Base-by-base conservation (phyloP, 129 eudicot species). In the Chrysanthemum makinoi region DNA sequence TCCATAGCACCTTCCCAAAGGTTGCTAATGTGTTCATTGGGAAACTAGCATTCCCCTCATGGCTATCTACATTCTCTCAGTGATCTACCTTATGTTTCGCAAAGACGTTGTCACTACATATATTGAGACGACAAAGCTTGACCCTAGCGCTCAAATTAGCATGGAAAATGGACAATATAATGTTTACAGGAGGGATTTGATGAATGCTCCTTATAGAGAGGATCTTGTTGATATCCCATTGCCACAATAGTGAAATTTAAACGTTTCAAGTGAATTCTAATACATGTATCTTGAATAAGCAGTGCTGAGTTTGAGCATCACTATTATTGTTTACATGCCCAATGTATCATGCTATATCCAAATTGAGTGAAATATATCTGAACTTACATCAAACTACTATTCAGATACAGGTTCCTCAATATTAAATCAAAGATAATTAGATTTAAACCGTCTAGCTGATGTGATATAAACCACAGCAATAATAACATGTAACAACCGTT, bases 171-270 rank as follows among this genome's bases (percentile, higher is more conserved):
- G 85, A 19, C 57, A 54, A 50, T 54, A 43, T 12, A 67, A 17
- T 56, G 54, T 1, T 7, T 54, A 19, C 35, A 69, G 22, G 66
- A 54, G 55, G 15, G 82, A 71, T 10, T 4, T 68, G 64, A 66
- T 28, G 3, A 65, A 22, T 55, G 80, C 65, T 59, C 88, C 81
- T 19, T 73, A 75, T 30, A 69, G 92, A 69, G 88, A 83, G 75
- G 86, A 83, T 73, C 82, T 83, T 63, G 82, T 86, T 17, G 75
- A 83, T 69, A 81, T 86, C 61, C 88, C 88, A 52, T 73, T 86
- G 58, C 92, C 88, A 15, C 58, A 72, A 17, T 86, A 73, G 72
- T 33, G 66, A 14, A 60, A 15, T 48, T 61, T 5, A 13, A 43
- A 35, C 24, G 11, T 53, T 53, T 35, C 56, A 12, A 52, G 63